Evolutionary conservation across 495 filamentous ascomycete species (phyloP).

Genomic region (Daldinia decipiens): DNA sequence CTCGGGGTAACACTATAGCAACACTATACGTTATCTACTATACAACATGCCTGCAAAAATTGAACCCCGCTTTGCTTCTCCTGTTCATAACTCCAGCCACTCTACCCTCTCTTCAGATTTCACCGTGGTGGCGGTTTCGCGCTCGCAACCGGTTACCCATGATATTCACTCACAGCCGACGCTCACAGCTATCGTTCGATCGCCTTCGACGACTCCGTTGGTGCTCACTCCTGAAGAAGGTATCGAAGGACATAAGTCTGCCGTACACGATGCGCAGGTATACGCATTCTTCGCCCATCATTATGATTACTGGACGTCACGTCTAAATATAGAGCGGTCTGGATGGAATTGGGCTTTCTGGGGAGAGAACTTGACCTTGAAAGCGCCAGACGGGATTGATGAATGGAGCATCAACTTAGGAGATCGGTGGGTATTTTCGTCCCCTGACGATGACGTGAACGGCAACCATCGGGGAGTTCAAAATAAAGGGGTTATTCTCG

Average conservation of each 20-base stretch:
- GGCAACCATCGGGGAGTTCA: neutral
- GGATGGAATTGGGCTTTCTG: neutral
- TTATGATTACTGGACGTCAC: slow-evolving; percentile 5
- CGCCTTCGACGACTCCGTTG: neutral
- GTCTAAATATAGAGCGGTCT: neutral
- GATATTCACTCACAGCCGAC: slow-evolving; percentile 1
- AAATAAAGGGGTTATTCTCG: neutral
- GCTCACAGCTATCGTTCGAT: neutral
- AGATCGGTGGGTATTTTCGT: neutral
- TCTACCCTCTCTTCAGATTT: neutral
- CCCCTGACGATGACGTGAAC: neutral
- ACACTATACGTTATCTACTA: neutral
- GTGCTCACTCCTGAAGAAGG: neutral
- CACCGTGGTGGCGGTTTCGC: neutral
- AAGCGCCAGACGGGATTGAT: neutral
- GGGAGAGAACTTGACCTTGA: slow-evolving; percentile 2
- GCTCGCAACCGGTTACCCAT: neutral
- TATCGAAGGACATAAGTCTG: neutral
- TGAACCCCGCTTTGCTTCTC: neutral
- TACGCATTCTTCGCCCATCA: slow-evolving; percentile 1
- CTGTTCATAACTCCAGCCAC: neutral
- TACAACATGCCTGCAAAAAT: neutral
- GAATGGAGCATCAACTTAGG: neutral
- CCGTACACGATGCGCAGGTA: neutral
- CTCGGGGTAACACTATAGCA: neutral